These are phyloP conservation scores for Dryas octopetala DNA, from an alignment of 306 rosid genomes.

Conservation along the genomic window DNA sequence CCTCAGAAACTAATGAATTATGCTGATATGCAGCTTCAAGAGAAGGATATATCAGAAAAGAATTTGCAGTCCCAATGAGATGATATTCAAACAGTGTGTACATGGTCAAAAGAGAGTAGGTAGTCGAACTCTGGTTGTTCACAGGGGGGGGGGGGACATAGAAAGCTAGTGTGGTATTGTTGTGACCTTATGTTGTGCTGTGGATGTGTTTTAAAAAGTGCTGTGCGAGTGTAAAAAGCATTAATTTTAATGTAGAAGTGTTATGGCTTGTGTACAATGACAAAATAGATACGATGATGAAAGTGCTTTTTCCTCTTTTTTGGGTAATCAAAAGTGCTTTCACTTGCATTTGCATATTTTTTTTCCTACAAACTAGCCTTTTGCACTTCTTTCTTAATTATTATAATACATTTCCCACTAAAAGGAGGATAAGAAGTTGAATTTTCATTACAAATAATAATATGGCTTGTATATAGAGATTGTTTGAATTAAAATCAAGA, in stretches of 20 bases:
- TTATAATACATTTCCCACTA: neutral
- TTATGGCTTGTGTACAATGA: too few relatives aligned
- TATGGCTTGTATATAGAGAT: neutral
- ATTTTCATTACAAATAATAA: neutral
- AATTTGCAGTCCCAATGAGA: conserved; percentile 2
- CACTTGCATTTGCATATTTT: too few relatives aligned
- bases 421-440: neutral
- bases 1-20: conserved; percentile 7
- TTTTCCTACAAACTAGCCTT: too few relatives aligned
- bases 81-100: conserved; percentile 5
- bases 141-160: neutral
- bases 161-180: too few relatives aligned
- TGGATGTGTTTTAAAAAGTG: too few relatives aligned
- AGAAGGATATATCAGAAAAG: neutral
- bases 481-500: neutral
- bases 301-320: too few relatives aligned
- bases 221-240: too few relatives aligned
- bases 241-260: too few relatives aligned
- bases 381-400: too few relatives aligned
- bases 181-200: too few relatives aligned
- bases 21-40: conserved; percentile 29
- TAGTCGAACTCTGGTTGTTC: neutral
- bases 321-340: too few relatives aligned
- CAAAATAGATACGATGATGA: too few relatives aligned
- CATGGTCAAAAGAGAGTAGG: conserved; percentile 17